phyloP scores from a whole-genome alignment of 768 basidiomycete species.

The Pisolithus sp. region DNA sequence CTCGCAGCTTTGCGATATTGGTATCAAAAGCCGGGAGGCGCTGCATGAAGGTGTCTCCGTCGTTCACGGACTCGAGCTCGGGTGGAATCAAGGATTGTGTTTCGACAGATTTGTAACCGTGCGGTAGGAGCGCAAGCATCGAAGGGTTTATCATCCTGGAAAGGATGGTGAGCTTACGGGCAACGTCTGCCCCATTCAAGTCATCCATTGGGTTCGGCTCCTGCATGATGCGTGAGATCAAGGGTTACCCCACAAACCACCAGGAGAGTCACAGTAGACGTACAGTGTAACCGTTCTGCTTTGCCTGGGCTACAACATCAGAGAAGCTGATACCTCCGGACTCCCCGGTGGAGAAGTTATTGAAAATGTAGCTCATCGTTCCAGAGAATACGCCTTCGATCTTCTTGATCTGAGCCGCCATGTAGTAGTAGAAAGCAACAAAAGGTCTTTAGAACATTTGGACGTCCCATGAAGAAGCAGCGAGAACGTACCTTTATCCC shows the following conservation, averaged over 20 bases:
- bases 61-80: slow-evolving; percentile 55
- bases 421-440: not conserved
- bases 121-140: slow-evolving; percentile 47
- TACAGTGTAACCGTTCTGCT: slow-evolving; percentile 93
- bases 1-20: slow-evolving; percentile 69
- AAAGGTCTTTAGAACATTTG: no score
- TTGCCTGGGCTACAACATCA: slow-evolving; percentile 80
- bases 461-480: not conserved
- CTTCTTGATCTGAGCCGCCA: slow-evolving; percentile 54
- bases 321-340: slow-evolving; percentile 75
- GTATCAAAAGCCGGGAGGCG: slow-evolving; percentile 78
- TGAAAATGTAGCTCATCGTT: slow-evolving; percentile 98
- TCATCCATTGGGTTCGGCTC: slow-evolving; percentile 98
- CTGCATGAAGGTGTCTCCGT: slow-evolving; percentile 78
- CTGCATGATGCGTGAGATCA: slow-evolving; percentile 32
- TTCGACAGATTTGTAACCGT: slow-evolving; percentile 73
- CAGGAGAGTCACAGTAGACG: not conserved
- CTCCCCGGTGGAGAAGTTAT: slow-evolving; percentile 77
- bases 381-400: slow-evolving; percentile 98
- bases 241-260: not conserved
- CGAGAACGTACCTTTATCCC: slow-evolving; percentile 69
- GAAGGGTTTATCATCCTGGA: slow-evolving; percentile 60
- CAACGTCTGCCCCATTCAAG: slow-evolving; percentile 94
- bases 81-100: slow-evolving; percentile 84
- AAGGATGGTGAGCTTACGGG: slow-evolving; percentile 93